These are phyloP conservation scores for Trametes elegans DNA, from an alignment of 768 basidiomycete species.

Conservation along the genomic window DNA sequence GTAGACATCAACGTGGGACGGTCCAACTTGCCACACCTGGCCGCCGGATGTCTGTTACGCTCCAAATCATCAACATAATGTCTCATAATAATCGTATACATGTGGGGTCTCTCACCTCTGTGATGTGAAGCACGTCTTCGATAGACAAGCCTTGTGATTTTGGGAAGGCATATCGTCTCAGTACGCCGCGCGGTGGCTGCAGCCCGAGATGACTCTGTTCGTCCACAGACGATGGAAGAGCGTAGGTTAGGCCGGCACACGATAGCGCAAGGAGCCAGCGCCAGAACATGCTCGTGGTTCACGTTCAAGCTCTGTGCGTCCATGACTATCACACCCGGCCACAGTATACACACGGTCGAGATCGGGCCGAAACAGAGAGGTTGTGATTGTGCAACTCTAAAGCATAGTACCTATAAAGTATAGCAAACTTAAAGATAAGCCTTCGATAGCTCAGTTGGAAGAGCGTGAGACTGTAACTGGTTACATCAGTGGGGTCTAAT, in stretches of 20 bases:
- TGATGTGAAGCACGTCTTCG: background rate
- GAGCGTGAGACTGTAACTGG: conserved; percentile 23
- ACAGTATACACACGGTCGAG: too few species aligned
- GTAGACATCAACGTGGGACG: conserved; percentile 50
- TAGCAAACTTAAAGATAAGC: background rate
- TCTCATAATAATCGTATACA: too few species aligned
- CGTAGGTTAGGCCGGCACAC: conserved; percentile 3
- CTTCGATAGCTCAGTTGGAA: conserved; percentile 27
- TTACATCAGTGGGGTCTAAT: background rate
- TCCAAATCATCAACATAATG: background rate
- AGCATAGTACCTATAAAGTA: background rate
- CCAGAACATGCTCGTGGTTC: conserved; percentile 11
- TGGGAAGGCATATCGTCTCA: conserved; percentile 8
- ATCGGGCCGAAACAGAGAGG: too few species aligned
- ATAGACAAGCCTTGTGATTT: background rate
- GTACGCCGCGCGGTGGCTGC: background rate
- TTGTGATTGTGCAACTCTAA: too few species aligned
- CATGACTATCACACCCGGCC: too few species aligned
- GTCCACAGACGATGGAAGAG: background rate
- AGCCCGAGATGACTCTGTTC: background rate
- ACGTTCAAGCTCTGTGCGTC: background rate
- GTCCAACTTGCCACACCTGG: conserved; percentile 52
- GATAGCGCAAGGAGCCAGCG: conserved; percentile 6
- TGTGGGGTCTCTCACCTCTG: conserved; percentile 3
- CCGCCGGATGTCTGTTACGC: conserved; percentile 38